Conservation (phyloP, 768 basidiomycete genomes). For the Rhizopogon rudus region DNA sequence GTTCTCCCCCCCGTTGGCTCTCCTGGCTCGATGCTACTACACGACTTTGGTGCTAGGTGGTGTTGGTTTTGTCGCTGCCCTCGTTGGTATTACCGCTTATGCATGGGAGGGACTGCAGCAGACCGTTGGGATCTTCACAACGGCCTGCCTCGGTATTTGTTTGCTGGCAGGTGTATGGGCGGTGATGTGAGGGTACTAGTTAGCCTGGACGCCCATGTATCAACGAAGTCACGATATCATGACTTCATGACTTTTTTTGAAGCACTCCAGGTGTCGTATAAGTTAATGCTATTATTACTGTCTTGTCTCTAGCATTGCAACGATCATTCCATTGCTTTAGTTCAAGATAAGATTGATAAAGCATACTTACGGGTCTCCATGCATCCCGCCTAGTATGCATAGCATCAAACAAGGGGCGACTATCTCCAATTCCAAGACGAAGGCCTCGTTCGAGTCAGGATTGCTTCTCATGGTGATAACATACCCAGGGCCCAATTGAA, state of each 20-base stretch:
- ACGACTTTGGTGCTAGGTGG: conserved; percentile 20
- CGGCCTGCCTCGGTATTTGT: conserved; percentile 19
- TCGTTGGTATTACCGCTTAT: conserved; percentile 22
- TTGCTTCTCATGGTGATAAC: background rate
- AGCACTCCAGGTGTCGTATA: background rate
- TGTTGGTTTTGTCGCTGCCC: conserved; percentile 18
- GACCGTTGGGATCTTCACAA: conserved; percentile 24
- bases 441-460: background rate
- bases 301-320: background rate
- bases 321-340: background rate
- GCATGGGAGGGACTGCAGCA: conserved; percentile 19
- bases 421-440: background rate
- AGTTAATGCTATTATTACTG: background rate
- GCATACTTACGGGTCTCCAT: background rate
- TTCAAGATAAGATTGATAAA: background rate
- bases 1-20: conserved; percentile 9
- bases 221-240: no score
- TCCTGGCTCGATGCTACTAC: conserved; percentile 20
- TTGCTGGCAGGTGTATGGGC: conserved; percentile 20
- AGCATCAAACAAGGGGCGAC: no score
- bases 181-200: conserved; percentile 2
- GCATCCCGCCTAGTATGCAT: background rate
- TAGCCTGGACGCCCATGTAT: background rate
- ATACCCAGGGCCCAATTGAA: no score
- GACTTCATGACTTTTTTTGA: background rate